These are phyloP conservation scores for Simmondsia chinensis DNA, from an alignment of 148 eudicot species.

Conservation along the genomic window DNA sequence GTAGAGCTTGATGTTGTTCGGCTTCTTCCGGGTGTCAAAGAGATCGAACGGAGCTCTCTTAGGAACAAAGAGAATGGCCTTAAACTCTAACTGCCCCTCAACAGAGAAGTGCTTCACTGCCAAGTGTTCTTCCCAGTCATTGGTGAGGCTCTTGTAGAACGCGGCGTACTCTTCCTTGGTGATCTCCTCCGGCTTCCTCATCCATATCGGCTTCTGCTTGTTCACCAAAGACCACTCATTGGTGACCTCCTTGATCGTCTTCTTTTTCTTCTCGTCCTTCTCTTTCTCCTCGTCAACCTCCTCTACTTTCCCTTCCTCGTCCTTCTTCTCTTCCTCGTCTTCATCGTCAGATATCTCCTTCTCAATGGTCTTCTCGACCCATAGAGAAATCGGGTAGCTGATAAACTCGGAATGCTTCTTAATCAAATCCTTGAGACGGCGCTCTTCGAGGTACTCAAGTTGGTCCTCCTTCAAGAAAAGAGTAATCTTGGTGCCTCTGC, in stretches of 20 bases:
- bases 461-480: slow-evolving; percentile 69
- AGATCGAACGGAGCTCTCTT: slow-evolving; percentile 86
- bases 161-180: slow-evolving; percentile 67
- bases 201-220: slow-evolving; percentile 80
- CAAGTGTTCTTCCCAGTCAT: slow-evolving; percentile 79
- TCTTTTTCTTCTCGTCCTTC: slow-evolving; percentile 75
- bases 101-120: slow-evolving; percentile 88
- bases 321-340: slow-evolving; percentile 75
- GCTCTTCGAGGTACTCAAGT: slow-evolving; percentile 78
- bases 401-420: slow-evolving; percentile 80
- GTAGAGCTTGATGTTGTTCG: slow-evolving; percentile 78
- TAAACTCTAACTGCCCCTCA: slow-evolving; percentile 84
- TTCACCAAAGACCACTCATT: slow-evolving; percentile 63
- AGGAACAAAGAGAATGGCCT: slow-evolving; percentile 76
- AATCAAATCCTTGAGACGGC: slow-evolving; percentile 65
- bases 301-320: slow-evolving; percentile 74
- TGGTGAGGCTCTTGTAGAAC: slow-evolving; percentile 66
- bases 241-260: slow-evolving; percentile 82
- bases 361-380: slow-evolving; percentile 76
- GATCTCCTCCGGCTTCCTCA: slow-evolving; percentile 92
- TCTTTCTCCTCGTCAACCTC: slow-evolving; percentile 80
- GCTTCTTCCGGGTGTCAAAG: slow-evolving; percentile 75
- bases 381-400: slow-evolving; percentile 80
- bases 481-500: slow-evolving; percentile 73
- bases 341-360: slow-evolving; percentile 82